phyloP scores from a whole-genome alignment of 2,329 filamentous ascomycete species.

The Trichophyton simii region DNA sequence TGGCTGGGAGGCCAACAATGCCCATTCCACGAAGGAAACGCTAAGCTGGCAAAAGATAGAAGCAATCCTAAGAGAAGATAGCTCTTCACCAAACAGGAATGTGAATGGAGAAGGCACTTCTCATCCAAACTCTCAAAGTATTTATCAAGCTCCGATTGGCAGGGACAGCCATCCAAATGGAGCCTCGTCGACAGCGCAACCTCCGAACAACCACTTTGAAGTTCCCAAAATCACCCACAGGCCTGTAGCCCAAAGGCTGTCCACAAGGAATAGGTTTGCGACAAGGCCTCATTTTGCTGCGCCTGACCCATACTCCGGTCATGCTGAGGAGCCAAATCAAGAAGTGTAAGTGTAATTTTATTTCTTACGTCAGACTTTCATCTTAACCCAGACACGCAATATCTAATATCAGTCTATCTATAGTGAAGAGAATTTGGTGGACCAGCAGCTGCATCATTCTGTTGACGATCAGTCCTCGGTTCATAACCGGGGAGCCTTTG shows the following conservation, averaged over 20 bases:
- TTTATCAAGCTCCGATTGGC: neutral
- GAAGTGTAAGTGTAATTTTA: neutral
- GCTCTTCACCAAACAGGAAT: neutral
- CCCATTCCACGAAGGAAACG: constrained; percentile 15
- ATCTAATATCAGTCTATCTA: neutral
- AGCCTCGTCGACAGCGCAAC: neutral
- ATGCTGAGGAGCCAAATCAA: neutral
- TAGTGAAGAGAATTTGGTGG: neutral
- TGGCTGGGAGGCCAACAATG: neutral
- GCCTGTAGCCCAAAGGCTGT: constrained; percentile 3
- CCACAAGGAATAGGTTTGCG: constrained; percentile 7
- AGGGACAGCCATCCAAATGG: no score
- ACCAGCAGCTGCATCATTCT: neutral
- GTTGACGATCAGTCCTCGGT: neutral
- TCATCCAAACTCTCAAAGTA: neutral
- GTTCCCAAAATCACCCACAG: neutral
- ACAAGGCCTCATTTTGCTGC: constrained; percentile 12
- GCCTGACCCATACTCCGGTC: constrained; percentile 4
- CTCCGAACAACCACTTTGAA: neutral
- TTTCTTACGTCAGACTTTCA: no score
- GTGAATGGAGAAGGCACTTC: no score
- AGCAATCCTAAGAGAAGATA: constrained; percentile 18
- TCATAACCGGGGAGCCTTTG: constrained; percentile 11
- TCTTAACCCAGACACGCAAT: neutral
- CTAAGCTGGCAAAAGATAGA: constrained; percentile 30